A percentile compares a stretch with the other conserved stretches of the same genome.
These are phyloP conservation scores for Colletotrichum paranaense DNA, from an alignment of 2,329 filamentous ascomycete genomes.

Conservation along the genomic window DNA sequence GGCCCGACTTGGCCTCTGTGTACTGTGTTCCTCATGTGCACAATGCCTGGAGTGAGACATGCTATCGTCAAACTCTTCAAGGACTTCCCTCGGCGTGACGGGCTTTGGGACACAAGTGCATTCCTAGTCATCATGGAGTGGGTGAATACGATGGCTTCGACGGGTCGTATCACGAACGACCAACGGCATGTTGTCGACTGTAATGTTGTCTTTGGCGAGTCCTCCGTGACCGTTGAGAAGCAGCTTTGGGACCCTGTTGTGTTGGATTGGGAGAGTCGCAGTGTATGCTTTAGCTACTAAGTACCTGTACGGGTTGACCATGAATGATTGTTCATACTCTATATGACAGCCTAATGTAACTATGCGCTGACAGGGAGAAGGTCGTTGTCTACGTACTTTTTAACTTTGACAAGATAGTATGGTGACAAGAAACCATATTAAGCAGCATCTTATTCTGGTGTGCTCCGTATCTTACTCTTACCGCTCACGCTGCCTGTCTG, in stretches of 20 bases:
- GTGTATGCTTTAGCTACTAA: not conserved
- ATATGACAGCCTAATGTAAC: too few species aligned
- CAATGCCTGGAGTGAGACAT: slow-evolving; percentile 48
- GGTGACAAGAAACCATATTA: too few species aligned
- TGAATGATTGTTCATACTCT: too few species aligned
- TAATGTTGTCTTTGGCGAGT: not conserved
- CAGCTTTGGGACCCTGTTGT: not conserved
- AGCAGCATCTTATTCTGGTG: too few species aligned
- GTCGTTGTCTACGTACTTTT: too few species aligned
- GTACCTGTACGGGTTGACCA: too few species aligned
- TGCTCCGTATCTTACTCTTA: too few species aligned
- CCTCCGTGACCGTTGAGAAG: not conserved
- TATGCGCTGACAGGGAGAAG: too few species aligned
- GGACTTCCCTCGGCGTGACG: slow-evolving; percentile 55
- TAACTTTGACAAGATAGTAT: too few species aligned
- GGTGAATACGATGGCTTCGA: not conserved
- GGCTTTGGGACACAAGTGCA: slow-evolving; percentile 54
- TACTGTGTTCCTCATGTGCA: slow-evolving; percentile 51
- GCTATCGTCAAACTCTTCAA: slow-evolving; percentile 53
- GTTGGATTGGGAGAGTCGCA: not conserved
- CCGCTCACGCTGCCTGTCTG: too few species aligned
- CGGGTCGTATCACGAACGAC: not conserved
- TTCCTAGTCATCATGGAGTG: slow-evolving; percentile 42
- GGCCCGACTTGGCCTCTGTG: slow-evolving; percentile 50
- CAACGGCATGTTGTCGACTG: not conserved